phyloP scores from a whole-genome alignment of 2,329 filamentous ascomycete species.

The Didymella keratinophila region DNA sequence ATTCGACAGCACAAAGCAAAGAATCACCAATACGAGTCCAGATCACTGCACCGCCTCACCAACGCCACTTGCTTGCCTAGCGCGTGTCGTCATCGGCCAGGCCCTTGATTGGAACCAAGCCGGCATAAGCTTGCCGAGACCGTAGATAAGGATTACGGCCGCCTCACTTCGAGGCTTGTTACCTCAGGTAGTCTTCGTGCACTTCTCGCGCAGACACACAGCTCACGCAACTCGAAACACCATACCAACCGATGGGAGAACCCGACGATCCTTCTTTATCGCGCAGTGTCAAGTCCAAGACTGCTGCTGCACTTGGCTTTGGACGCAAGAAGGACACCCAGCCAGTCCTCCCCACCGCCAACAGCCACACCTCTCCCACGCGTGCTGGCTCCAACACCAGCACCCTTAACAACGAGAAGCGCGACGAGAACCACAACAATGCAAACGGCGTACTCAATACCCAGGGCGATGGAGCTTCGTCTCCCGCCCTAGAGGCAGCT shows the following conservation, averaged over 20 bases:
- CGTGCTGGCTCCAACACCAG: constrained; percentile 27
- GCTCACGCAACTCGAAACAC: constrained; percentile 16
- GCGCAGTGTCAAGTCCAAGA: constrained; percentile 61
- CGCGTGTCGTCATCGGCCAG: constrained; percentile 18
- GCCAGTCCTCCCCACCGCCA: constrained; percentile 41
- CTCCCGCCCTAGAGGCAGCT: constrained; percentile 59
- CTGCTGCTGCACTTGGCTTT: constrained; percentile 56
- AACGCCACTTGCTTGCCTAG: constrained; percentile 14
- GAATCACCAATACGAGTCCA: constrained; percentile 12
- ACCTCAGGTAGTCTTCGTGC: constrained; percentile 17
- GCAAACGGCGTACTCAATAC: constrained; percentile 48
- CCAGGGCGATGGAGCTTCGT: constrained; percentile 59
- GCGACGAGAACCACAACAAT: constrained; percentile 19
- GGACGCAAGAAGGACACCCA: constrained; percentile 44
- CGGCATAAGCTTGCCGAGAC: constrained; percentile 25
- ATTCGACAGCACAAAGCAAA: constrained; percentile 6
- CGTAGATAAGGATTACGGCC: constrained; percentile 28
- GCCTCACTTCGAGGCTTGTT: constrained; percentile 34
- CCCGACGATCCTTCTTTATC: constrained; percentile 60
- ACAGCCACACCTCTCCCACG: constrained; percentile 29
- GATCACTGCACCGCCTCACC: constrained; percentile 13
- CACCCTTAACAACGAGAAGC: constrained; percentile 37
- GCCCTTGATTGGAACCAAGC: constrained; percentile 14
- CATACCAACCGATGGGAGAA: constrained; percentile 62
- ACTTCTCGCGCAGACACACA: constrained; percentile 16